These are phyloP conservation scores for Dipodascopsis tothii DNA, from an alignment of 805 yeast genomes.

Conservation along the genomic window DNA sequence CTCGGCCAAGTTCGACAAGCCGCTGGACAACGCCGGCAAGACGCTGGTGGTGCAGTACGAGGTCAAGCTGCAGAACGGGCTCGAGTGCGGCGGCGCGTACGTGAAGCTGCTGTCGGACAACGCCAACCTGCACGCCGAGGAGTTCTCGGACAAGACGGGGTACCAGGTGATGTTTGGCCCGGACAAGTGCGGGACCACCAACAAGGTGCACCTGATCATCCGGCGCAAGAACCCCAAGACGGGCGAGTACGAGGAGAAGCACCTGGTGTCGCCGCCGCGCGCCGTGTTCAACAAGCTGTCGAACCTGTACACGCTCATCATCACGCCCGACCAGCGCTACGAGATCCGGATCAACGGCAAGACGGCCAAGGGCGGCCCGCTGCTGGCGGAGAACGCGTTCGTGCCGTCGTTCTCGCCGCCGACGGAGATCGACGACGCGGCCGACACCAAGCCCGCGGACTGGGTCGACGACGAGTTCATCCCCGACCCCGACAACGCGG, in stretches of 20 bases:
- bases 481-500: conserved; percentile 56
- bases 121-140: conserved; percentile 34
- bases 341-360: conserved; percentile 81
- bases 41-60: conserved; percentile 84
- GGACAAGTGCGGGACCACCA: conserved; percentile 75
- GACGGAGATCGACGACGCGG: conserved; percentile 48
- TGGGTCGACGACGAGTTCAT: conserved; percentile 71
- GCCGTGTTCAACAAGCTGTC: conserved; percentile 47
- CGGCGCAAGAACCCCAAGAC: conserved; percentile 49
- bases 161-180: conserved; percentile 93
- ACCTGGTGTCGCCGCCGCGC: conserved; percentile 59
- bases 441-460: conserved; percentile 61
- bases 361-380: conserved; percentile 59
- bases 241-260: conserved; percentile 60
- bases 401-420: conserved; percentile 65
- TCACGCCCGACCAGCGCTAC: conserved; percentile 56
- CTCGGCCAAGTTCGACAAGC: conserved; percentile 49
- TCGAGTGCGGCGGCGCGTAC: conserved; percentile 86
- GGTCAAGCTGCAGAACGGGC: conserved; percentile 70
- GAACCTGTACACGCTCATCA: conserved; percentile 67
- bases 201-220: conserved; percentile 69
- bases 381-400: conserved; percentile 50
- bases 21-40: conserved; percentile 52
- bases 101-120: conserved; percentile 56
- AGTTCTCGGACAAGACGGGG: conserved; percentile 59